Evolutionary conservation across 2,329 filamentous ascomycete genomes (phyloP).

Genomic region (Aspergillus fumigatiaffinis): DNA sequence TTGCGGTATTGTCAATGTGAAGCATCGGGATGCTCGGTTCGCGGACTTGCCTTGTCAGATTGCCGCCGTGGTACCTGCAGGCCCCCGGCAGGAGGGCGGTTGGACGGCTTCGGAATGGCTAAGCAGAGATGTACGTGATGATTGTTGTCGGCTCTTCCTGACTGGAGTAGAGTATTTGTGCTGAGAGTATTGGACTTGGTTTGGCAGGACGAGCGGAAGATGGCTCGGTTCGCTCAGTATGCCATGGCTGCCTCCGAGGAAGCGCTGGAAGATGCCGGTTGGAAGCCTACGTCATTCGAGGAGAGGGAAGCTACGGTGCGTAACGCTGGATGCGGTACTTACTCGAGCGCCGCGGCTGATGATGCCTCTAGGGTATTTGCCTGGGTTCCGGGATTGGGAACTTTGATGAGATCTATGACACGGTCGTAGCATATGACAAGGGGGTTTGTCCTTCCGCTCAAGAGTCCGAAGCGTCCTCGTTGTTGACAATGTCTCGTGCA

Average conservation of each 20-base stretch:
- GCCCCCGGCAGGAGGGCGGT: slow-evolving; percentile 40
- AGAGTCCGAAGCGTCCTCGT: not conserved
- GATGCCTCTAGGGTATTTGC: slow-evolving; percentile 66
- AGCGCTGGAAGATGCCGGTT: slow-evolving; percentile 77
- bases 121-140: slow-evolving; percentile 34
- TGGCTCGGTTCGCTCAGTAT: slow-evolving; percentile 91
- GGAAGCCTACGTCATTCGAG: slow-evolving; percentile 59
- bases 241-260: slow-evolving; percentile 82
- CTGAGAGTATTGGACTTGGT: not conserved
- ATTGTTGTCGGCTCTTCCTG: slow-evolving; percentile 8
- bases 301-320: slow-evolving; percentile 67
- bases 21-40: slow-evolving; percentile 60
- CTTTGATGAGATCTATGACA: slow-evolving; percentile 83
- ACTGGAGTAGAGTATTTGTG: not conserved
- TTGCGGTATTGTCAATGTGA: slow-evolving; percentile 74
- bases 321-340: not conserved
- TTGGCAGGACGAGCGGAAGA: slow-evolving; percentile 63
- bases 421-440: slow-evolving; percentile 69
- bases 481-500: slow-evolving; percentile 32
- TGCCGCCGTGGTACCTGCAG: slow-evolving; percentile 72
- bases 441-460: slow-evolving; percentile 53
- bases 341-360: slow-evolving; percentile 3
- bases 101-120: slow-evolving; percentile 46
- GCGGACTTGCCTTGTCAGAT: slow-evolving; percentile 75
- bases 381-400: slow-evolving; percentile 95